phyloP scores from a whole-genome alignment of 805 yeast genomes.

The Starmera pachycereana region DNA sequence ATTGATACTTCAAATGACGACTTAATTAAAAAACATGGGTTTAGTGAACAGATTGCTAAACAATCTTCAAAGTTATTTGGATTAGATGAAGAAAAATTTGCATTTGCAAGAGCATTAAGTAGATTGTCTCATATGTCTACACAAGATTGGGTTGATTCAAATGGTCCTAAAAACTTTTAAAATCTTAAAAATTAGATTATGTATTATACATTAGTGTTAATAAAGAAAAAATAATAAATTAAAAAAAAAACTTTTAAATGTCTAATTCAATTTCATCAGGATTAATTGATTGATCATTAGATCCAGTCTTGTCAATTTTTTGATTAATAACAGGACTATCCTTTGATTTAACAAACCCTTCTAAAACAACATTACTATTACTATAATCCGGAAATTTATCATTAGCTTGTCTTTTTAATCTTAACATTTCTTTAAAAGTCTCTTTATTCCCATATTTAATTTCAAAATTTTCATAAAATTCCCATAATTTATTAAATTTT shows the following conservation, averaged over 20 bases:
- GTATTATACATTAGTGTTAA: background rate
- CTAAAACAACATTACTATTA: slow-evolving; percentile 20
- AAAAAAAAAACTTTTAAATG: slow-evolving; percentile 13
- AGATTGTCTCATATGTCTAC: slow-evolving; percentile 92
- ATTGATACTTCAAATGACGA: slow-evolving; percentile 57
- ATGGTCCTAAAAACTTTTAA: slow-evolving; percentile 1
- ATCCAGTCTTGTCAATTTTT: background rate
- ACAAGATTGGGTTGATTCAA: slow-evolving; percentile 72
- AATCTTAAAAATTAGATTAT: background rate
- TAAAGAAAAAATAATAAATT: background rate
- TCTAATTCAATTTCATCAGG: slow-evolving; percentile 58
- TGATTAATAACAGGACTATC: slow-evolving; percentile 14
- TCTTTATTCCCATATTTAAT: slow-evolving; percentile 58
- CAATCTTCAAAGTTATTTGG: slow-evolving; percentile 64
- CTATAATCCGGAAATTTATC: slow-evolving; percentile 17
- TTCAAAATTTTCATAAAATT: slow-evolving; percentile 67
- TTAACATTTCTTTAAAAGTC: slow-evolving; percentile 64
- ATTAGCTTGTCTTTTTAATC: slow-evolving; percentile 37
- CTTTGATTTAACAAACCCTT: slow-evolving; percentile 39
- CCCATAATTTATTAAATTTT: slow-evolving; percentile 39
- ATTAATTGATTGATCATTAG: slow-evolving; percentile 18
- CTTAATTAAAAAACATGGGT: slow-evolving; percentile 66
- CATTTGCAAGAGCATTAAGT: slow-evolving; percentile 90
- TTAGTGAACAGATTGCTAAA: slow-evolving; percentile 59
- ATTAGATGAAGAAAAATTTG: slow-evolving; percentile 91